Evolutionary conservation across 2,329 filamentous ascomycete species (phyloP), one percentile per base, ranked within the genome.

Genomic region (Boeremia lycopersici): DNA sequence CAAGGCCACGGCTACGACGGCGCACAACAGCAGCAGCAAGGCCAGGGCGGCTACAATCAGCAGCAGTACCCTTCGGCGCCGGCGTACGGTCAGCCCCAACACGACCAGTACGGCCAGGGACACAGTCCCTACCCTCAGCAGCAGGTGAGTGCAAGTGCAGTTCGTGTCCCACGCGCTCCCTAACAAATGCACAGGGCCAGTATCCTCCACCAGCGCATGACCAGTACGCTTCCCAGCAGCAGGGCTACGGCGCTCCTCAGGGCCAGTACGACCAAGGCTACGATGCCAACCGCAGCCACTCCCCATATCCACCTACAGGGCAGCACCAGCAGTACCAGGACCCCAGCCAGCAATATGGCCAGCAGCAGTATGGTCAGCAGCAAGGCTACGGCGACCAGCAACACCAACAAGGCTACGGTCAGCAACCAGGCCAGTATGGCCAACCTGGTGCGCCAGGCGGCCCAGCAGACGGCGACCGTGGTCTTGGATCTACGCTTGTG

Each of bases 401-500:
- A 13, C 38, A 63, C 40, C 56, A 61, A 56, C 57, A 55, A n/a
- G 59, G 54, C 34, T 51, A 59, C 12, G 44, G 52, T 34, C 57
- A 60, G 34, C 51, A 52, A 12, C 47, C 45, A 29, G 48, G 46
- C 12, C 64, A 70, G 56, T 79, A 79, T 64, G 81, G 83, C 34
- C 73, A 75, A 53, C 60, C 61, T 17, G 65, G 64, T 28, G 61
- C 57, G 2, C 71, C 71, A 29, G 72, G 68, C 6, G 71, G 68
- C 19, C 63, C 70, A 40, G 69, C 62, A 33, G 76, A 74, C 35
- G 83, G 81, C 59, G 83, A 86, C n/a, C 81, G 82, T 42, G 84
- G 84, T 30, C 77, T 86, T 15, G 82, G 82, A 4, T 81, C 83
- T 1, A 79, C 82, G 3, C 64, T 86, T 25, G 61, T 82, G 1